These are phyloP conservation scores for Monilinia fructicola DNA, from an alignment of 2,329 filamentous ascomycete species.

Conservation along the genomic window DNA sequence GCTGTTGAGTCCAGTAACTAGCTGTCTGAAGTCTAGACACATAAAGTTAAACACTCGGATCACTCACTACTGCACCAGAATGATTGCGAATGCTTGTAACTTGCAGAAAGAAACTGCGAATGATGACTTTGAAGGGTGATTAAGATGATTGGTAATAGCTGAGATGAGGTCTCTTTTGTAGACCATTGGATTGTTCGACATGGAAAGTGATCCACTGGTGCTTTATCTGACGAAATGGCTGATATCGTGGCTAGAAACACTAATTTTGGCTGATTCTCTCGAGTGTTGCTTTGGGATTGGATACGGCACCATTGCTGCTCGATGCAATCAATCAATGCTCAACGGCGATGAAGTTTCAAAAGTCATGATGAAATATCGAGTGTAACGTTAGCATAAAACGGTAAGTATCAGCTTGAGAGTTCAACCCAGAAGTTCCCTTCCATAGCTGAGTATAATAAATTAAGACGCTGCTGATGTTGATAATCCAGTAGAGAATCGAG, in stretches of 20 bases:
- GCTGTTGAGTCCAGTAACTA: too few relatives aligned
- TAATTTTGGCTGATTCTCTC: neutral
- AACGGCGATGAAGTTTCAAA: neutral
- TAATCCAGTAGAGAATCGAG: too few relatives aligned
- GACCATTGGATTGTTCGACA: constrained; percentile 4
- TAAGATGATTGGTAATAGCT: neutral
- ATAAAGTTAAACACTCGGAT: neutral
- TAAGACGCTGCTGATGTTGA: neutral
- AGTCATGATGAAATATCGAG: neutral
- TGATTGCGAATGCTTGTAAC: constrained; percentile 6
- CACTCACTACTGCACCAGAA: constrained; percentile 8
- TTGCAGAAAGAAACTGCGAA: neutral
- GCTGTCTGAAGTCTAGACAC: neutral
- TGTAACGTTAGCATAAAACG: neutral
- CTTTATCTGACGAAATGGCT: neutral
- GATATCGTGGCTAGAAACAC: neutral
- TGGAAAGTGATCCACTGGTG: neutral
- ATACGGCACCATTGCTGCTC: too few relatives aligned
- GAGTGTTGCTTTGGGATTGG: neutral
- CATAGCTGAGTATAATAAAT: neutral
- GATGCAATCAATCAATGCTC: too few relatives aligned
- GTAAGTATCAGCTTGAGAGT: neutral
- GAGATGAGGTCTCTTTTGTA: neutral
- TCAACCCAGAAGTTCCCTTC: neutral
- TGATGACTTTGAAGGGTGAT: neutral